phyloP scores from a whole-genome alignment of 768 basidiomycete species.

The Russula ochroleuca region DNA sequence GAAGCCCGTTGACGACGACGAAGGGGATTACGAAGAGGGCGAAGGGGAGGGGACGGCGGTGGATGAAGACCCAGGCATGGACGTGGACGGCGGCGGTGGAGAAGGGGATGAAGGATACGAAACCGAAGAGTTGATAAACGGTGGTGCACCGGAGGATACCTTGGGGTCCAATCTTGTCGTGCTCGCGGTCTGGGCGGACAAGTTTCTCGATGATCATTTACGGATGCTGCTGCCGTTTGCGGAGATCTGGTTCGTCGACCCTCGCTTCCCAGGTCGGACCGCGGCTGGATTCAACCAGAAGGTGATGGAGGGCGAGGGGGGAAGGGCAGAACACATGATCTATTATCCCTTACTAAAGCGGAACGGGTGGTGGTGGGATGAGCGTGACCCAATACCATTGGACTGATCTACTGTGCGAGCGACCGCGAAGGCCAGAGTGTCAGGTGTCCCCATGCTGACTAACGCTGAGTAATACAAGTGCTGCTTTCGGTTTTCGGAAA shows the following conservation, averaged over 20 bases:
- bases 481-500: background rate
- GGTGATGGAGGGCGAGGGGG: slow-evolving; percentile 1
- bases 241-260: slow-evolving; percentile 24
- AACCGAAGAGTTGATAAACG: background rate
- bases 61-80: slow-evolving; percentile 8
- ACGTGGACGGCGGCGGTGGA: slow-evolving; percentile 9
- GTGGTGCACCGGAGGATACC: background rate
- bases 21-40: background rate
- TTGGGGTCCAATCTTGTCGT: slow-evolving; percentile 10
- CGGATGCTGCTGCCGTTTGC: slow-evolving; percentile 18
- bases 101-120: slow-evolving; percentile 9
- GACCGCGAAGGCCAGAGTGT: background rate
- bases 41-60: background rate
- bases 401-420: background rate
- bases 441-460: background rate
- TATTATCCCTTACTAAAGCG: background rate
- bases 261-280: background rate
- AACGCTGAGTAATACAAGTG: background rate
- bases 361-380: slow-evolving; percentile 21
- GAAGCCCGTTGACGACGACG: background rate
- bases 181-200: slow-evolving; percentile 22
- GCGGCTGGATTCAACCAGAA: slow-evolving; percentile 17
- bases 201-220: slow-evolving; percentile 23
- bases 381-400: background rate
- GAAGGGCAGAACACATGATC: slow-evolving; percentile 16